Percentiles rank a stretch among this genome's conserved stretches.
Conservation (phyloP, 2,329 filamentous ascomycete genomes). For the Epichloe gansuensis region DNA sequence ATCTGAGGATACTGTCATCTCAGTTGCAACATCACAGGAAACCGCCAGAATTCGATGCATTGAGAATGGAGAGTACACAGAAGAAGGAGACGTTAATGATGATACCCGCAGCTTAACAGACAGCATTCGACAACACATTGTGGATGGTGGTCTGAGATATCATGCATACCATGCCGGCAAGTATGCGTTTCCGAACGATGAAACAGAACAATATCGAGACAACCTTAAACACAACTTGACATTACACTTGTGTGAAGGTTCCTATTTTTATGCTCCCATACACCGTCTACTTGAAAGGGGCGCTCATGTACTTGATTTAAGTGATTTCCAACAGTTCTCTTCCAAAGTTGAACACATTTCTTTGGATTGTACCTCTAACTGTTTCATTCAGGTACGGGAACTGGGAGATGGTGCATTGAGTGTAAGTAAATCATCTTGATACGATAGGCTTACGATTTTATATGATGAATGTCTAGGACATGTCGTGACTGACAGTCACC, state of each 20-base stretch:
- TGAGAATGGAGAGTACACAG: slow-evolving; percentile 19
- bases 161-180: slow-evolving; percentile 29
- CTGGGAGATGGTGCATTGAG: slow-evolving; percentile 38
- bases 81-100: slow-evolving; percentile 13
- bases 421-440: slow-evolving; percentile 22
- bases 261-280: slow-evolving; percentile 32
- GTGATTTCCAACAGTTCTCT: slow-evolving; percentile 14
- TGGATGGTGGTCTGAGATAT: slow-evolving; percentile 27
- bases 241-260: slow-evolving; percentile 25
- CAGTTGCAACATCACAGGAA: slow-evolving; percentile 19
- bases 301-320: slow-evolving; percentile 33
- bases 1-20: slow-evolving; percentile 12
- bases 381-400: slow-evolving; percentile 30
- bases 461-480: not conserved
- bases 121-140: slow-evolving; percentile 29
- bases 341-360: not conserved
- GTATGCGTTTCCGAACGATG: slow-evolving; percentile 31
- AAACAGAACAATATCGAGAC: slow-evolving; percentile 28
- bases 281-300: slow-evolving; percentile 24
- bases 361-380: not conserved
- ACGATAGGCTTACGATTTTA: not conserved
- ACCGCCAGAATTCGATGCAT: slow-evolving; percentile 19
- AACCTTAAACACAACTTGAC: slow-evolving; percentile 29
- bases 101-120: slow-evolving; percentile 29
- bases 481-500: not conserved